phyloP scores from a whole-genome alignment of 2,329 filamentous ascomycete genomes.

The Myriosclerotinia duriaeana region DNA sequence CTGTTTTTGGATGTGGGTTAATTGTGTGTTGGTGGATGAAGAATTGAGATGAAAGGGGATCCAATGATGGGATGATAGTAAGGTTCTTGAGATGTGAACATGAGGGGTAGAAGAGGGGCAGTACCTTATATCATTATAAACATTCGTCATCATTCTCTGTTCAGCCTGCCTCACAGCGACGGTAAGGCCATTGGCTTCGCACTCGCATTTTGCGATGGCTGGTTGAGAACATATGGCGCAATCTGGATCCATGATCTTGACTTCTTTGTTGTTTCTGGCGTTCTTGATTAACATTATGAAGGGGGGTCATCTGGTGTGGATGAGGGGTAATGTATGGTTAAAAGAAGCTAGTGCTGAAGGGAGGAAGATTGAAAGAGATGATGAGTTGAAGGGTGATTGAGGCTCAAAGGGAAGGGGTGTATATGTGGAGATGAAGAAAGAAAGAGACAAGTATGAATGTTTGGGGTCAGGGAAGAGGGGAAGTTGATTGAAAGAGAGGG shows the following conservation, averaged over 20 bases:
- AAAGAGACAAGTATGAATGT: neutral
- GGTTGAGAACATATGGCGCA: conserved; percentile 66
- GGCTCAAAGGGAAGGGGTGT: conserved; percentile 1
- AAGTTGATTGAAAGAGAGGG: neutral
- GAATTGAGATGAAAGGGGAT: neutral
- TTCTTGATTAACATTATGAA: conserved; percentile 38
- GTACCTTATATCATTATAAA: conserved; percentile 64
- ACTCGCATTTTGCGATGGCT: conserved; percentile 59
- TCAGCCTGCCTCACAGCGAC: conserved; percentile 63
- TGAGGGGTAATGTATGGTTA: neutral
- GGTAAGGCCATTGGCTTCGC: conserved; percentile 65
- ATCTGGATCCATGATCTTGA: conserved; percentile 65
- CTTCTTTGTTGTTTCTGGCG: conserved; percentile 42
- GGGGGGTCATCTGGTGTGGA: conserved; percentile 27
- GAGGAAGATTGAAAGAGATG: neutral
- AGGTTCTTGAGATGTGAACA: neutral
- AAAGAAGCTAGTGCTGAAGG: neutral
- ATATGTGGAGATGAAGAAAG: conserved; percentile 2
- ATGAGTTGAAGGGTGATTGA: neutral
- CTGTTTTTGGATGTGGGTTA: conserved; percentile 43
- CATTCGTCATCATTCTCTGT: conserved; percentile 59
- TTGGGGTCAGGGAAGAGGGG: neutral
- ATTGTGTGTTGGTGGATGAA: neutral
- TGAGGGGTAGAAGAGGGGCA: neutral
- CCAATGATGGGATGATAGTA: neutral